phyloP scores from a whole-genome alignment of 2,329 filamentous ascomycete genomes.

The Alternaria sp. region DNA sequence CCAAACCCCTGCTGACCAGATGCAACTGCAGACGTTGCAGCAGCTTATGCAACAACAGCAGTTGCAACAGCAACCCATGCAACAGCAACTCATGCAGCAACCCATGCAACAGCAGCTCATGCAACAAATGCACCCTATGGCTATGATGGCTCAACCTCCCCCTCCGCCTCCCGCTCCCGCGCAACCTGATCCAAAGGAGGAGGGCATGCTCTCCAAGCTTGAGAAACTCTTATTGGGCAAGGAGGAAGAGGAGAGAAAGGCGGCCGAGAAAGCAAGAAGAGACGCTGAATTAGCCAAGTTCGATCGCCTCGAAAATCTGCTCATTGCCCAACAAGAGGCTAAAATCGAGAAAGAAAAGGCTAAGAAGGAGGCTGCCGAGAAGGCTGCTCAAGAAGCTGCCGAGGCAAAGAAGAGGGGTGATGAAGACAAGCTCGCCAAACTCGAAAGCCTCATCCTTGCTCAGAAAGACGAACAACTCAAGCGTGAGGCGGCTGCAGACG shows the following conservation, averaged over 20 bases:
- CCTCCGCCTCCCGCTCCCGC: constrained; percentile 34
- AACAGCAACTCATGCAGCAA: constrained; percentile 19
- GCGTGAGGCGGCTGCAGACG: constrained; percentile 46
- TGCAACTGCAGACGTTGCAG: constrained; percentile 16
- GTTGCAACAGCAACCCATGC: constrained; percentile 8
- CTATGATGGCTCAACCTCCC: constrained; percentile 21
- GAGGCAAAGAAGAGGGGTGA: constrained; percentile 50
- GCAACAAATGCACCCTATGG: constrained; percentile 13
- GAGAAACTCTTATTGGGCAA: constrained; percentile 42
- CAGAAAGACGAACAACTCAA: constrained; percentile 54
- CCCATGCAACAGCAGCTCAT: constrained; percentile 15
- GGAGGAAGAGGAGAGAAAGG: constrained; percentile 39
- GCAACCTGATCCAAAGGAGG: constrained; percentile 37
- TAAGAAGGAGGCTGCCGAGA: constrained; percentile 45
- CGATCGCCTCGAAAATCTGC: constrained; percentile 47
- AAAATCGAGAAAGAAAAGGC: constrained; percentile 48
- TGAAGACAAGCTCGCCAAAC: constrained; percentile 43
- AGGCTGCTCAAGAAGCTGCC: constrained; percentile 37
- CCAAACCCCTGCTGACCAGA: constrained; percentile 18
- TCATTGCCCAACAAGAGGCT: constrained; percentile 49
- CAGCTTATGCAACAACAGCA: constrained; percentile 10
- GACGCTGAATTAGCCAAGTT: constrained; percentile 49
- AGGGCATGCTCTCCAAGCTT: constrained; percentile 44
- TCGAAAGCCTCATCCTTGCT: constrained; percentile 54
- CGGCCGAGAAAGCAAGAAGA: constrained; percentile 40